Base-by-base conservation (phyloP, 768 basidiomycete species). In the Trametes cubensis region DNA sequence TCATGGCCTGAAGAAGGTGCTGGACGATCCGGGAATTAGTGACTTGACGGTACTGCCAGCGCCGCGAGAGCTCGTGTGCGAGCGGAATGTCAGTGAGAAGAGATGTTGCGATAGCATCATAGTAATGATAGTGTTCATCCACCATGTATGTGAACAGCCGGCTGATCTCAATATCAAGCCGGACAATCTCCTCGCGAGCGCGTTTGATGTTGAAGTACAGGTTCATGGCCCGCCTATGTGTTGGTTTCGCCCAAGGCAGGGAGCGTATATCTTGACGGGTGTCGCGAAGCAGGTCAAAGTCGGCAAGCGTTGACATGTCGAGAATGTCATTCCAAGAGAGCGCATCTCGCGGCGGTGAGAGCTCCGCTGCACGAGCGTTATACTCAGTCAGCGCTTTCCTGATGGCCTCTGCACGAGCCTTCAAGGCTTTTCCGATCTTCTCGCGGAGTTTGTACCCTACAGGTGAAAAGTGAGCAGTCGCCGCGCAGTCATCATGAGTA, bases 241-340 rank as follows among this genome's bases (percentile, higher is more conserved):
- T 76, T 14, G 78, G 67, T 3, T 71, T 26, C 0, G 74, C 72
- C 77, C 77, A 78, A 2, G 60, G 63, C 28, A 67, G 55, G 1
- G 60, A 18, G 2, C 62, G 69, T 40, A 79, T 66, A 40, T 78
- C 71, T 0, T 70, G 62, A 1, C 69, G 66, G 0, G 75, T 68
- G n/a, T 73, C 69, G 3, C 71, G 70, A 2, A 79, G 66, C 1
- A 78, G 63, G 41, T 69, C 66, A 53, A 79, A 78, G 15, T 79
- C 67, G 4, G 60, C 60, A 0, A 71, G 51, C 4, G 62, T 55
- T 2, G 41, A 42, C 54, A 67, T 59, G 0, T 63, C 62, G 20
- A 68, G 28, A n/a, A 68, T 39, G 14, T 65, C 52, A 11, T 38
- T 30, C 58, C 56, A 66, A 0, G 21, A 14, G 4, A 68, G 64